Evolutionary conservation across 2,329 filamentous ascomycete species (phyloP), one percentile per base, ranked within the genome.

Genomic region (Fusarium papillatum): DNA sequence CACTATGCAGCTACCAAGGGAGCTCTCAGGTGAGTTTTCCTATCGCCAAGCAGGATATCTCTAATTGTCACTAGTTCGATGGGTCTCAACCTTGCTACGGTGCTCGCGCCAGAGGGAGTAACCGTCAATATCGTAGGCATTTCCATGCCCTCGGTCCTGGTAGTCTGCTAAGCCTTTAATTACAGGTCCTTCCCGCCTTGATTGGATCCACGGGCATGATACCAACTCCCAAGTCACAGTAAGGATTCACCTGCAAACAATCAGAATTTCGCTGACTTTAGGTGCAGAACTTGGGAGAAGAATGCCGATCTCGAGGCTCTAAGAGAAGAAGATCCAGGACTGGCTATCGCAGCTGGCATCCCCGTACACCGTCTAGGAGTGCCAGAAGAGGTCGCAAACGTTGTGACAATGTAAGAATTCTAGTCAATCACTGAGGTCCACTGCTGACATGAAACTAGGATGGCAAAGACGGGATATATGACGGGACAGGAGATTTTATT

Each of bases 151-250:
- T 38, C 1, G n/a, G 8, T 17, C 24, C 10, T 41, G 13, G 2
- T 0, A 10, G n/a, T 63, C 5, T 34, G 5, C 17, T 69, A 17
- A 68, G 29, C 7, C 11, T 43, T 8, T 24, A 43, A 57, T 13
- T 13, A 24, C 39, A 62, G 82, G 79, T 84, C 4, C 70, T 80
- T 4, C 82, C 82, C 2, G 82, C 82, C n/a, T 82, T 84, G 81
- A 84, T 84, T 48, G 82, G 81, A 1, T 76, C 78, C 4, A 84
- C 82, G 11, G 82, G 81, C 43, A 83, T 84, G 82, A 84, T 84
- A 41, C 80, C 82, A 2, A 77, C 78, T 1, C 82, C 83, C 1
- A 80, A 80, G 31, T 77, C 78, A 43, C 76, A 70, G 82, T 83
- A 71, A 60, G 69, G 39, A 29, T 7, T 16, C 13, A 17, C 31